Percentiles rank a stretch among this genome's conserved stretches.
Evolutionary conservation across 192 early-diverging fungal species (phyloP).

Genomic region (Coemansia sp.): DNA sequence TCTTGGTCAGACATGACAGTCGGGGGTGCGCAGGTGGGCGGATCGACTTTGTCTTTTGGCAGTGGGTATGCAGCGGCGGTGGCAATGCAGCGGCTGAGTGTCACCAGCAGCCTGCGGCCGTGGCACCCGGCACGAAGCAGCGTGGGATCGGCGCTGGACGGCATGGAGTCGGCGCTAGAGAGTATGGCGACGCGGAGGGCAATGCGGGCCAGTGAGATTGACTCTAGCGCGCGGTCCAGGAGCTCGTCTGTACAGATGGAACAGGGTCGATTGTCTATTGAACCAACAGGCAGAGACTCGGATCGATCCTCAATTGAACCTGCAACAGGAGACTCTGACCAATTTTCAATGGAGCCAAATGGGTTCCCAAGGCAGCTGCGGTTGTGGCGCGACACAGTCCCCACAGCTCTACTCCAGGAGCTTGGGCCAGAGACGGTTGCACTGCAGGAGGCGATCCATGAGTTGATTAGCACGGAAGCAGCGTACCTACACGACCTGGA

Average conservation of each 20-base stretch:
- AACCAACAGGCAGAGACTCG: too few relatives aligned
- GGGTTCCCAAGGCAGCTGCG: conserved; percentile 46
- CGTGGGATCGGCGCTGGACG: conserved; percentile 5
- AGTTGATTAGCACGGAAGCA: conserved; percentile 82
- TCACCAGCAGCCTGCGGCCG: conserved; percentile 3
- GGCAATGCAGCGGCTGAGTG: background rate
- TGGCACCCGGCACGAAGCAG: conserved; percentile 16
- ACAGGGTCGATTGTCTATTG: background rate
- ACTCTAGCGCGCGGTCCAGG: background rate
- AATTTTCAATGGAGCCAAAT: too few relatives aligned
- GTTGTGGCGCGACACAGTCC: conserved; percentile 50
- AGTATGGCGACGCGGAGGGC: background rate
- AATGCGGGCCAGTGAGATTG: background rate
- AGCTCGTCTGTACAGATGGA: background rate
- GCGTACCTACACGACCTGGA: conserved; percentile 86
- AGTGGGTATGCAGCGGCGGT: conserved; percentile 3
- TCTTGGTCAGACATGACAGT: conserved; percentile 15
- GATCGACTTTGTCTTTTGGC: conserved; percentile 18
- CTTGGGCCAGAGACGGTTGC: conserved; percentile 27
- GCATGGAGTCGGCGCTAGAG: too few relatives aligned
- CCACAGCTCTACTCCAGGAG: conserved; percentile 26
- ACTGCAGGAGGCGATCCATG: conserved; percentile 85
- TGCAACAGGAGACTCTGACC: too few relatives aligned
- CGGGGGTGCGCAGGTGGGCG: conserved; percentile 13
- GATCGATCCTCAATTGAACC: too few relatives aligned